Conservation (phyloP, 129 eudicot genomes). For the Chrysanthemum makinoi region DNA sequence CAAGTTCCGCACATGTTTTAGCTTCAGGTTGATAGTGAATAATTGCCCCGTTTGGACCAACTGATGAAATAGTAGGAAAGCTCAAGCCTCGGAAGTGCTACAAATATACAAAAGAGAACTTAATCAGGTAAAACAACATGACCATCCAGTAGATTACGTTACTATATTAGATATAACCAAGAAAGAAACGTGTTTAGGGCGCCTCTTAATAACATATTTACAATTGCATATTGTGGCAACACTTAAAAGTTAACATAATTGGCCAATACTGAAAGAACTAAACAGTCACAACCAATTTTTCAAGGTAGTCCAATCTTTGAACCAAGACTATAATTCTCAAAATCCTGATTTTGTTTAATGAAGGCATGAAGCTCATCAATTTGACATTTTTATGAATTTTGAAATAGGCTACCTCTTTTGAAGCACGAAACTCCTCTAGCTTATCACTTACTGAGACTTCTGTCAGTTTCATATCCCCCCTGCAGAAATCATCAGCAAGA, state of each 20-base stretch:
- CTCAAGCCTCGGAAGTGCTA: conserved; percentile 97
- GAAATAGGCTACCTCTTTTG: conserved; percentile 66
- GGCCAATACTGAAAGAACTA: too few species aligned
- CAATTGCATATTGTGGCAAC: too few species aligned
- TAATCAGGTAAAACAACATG: conserved; percentile 8
- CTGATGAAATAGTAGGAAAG: conserved; percentile 96
- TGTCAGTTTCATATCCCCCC: conserved; percentile 61
- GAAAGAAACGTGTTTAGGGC: neutral
- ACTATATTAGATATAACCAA: conserved; percentile 1
- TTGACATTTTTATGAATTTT: too few species aligned
- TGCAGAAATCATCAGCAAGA: conserved; percentile 28
- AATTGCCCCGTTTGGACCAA: conserved; percentile 94
- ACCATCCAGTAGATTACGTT: neutral
- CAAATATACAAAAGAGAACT: conserved; percentile 20
- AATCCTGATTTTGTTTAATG: too few species aligned
- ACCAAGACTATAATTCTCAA: too few species aligned
- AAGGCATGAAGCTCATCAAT: too few species aligned
- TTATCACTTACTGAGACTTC: conserved; percentile 91
- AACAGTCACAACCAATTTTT: too few species aligned
- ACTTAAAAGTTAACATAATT: too few species aligned
- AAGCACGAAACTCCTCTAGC: conserved; percentile 88
- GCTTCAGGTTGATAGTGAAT: conserved; percentile 84
- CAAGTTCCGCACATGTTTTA: conserved; percentile 88
- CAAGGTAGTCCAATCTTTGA: too few species aligned
- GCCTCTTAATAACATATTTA: too few species aligned